Evolutionary conservation across 305 asterid genomes (phyloP), one percentile per base, ranked within the genome.

Genomic region (Striga hermonthica): DNA sequence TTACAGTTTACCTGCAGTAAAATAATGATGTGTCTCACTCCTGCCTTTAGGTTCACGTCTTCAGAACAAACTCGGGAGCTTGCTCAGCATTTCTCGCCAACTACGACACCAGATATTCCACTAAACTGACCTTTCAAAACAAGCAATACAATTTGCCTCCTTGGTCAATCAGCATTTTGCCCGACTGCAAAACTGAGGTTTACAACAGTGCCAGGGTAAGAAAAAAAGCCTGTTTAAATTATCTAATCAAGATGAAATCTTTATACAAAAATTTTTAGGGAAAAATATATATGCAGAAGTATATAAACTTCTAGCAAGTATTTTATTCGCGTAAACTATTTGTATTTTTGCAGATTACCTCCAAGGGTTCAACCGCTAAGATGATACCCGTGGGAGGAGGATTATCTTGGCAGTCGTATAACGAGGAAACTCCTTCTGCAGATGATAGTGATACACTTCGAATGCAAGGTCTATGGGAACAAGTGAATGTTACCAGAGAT

Each of bases 151-250:
- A 85, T 68, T 57, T 92, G 73, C 98, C 97, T 70, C 89, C 98
- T 31, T 93, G 98, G 98, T 93, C 98, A 41, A 84, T 93, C 75
- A 86, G 89, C 79, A 90, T 93, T 74, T 83, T 93, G 57, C 98
- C 96, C 0, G 96, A 87, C 77, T 93, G 98, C 90, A 86, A 82
- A 73, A 90, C 81, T 4, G 98, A 73, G 16, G 94, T 83, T 65
- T 93, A 79, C 80, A 93, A 90, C 82, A 90, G 97, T 13, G 98
- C 98, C 13, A 80, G 61, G 79, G 98, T 90, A 80, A 74, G 82
- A n/a, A 54, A 54, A 22, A 22, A 2, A 22, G 31, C 31, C 31
- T 22, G 31, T 22, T 22, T 22, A 22, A 22, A 22, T 22, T 22
- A 22, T 22, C 31, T 2, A 22, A 22, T 2, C 31, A 22, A 22